A percentile compares a stretch with the other conserved stretches of the same genome.
Conservation (phyloP, 805 yeast species). For the Schwanniomyces polymorphus region DNA sequence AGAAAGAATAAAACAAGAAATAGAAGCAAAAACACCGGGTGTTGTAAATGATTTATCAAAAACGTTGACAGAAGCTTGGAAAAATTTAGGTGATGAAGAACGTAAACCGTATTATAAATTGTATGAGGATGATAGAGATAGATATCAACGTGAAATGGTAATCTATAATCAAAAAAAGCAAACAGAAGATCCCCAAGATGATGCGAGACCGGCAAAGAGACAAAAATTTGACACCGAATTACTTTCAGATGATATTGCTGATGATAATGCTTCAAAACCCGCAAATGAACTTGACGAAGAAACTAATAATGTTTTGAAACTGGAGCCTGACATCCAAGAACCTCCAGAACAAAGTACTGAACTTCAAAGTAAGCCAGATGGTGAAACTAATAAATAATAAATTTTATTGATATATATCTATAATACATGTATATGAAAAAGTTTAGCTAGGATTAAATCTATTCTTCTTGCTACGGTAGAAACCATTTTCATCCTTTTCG, state of each 20-base stretch:
- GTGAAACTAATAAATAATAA: not conserved
- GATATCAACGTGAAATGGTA: constrained; percentile 74
- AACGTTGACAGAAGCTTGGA: constrained; percentile 86
- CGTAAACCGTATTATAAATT: constrained; percentile 72
- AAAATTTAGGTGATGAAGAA: constrained; percentile 63
- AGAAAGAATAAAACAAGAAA: constrained; percentile 62
- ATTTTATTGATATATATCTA: not conserved
- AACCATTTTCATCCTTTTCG: constrained; percentile 75
- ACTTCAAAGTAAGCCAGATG: not conserved
- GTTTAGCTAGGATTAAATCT: constrained; percentile 14
- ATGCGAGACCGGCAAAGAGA: constrained; percentile 5
- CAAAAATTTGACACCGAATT: constrained; percentile 11
- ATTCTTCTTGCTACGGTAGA: constrained; percentile 64
- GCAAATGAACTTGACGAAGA: not conserved
- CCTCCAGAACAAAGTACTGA: not conserved
- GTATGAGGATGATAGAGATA: constrained; percentile 74
- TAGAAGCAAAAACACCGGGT: constrained; percentile 53
- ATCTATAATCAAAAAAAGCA: constrained; percentile 41
- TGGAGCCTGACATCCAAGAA: not conserved
- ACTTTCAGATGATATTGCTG: not conserved
- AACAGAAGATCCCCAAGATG: constrained; percentile 7
- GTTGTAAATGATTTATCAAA: constrained; percentile 63
- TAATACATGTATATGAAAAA: not conserved
- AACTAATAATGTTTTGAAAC: not conserved
- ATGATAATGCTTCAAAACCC: not conserved